Conservation (phyloP, 768 basidiomycete species). For the Sistotremastrum suecicum region DNA sequence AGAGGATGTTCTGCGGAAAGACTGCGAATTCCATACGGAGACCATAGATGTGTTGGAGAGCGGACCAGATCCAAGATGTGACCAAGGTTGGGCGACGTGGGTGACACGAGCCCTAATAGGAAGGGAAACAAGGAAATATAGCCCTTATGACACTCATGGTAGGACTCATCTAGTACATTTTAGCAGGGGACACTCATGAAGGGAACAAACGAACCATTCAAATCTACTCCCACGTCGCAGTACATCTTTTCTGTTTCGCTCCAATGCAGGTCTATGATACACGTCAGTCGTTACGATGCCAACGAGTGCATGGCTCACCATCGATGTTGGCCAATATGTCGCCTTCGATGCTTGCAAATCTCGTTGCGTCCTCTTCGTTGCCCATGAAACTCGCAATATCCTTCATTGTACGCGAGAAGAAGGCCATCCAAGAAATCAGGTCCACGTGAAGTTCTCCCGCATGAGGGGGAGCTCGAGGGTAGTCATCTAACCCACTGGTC, state of each 20-base stretch:
- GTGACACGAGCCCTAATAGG: slow-evolving; percentile 64
- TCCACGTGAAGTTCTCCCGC: slow-evolving; percentile 89
- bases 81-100: slow-evolving; percentile 67
- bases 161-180: slow-evolving; percentile 73
- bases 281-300: neutral
- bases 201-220: slow-evolving; percentile 44
- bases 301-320: slow-evolving; percentile 28
- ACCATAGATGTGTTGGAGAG: slow-evolving; percentile 84
- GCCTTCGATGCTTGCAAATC: slow-evolving; percentile 62
- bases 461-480: slow-evolving; percentile 81
- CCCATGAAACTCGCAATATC: slow-evolving; percentile 80
- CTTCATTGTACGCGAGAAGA: slow-evolving; percentile 88
- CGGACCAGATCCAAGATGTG: slow-evolving; percentile 67
- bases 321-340: slow-evolving; percentile 79
- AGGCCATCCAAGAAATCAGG: slow-evolving; percentile 91
- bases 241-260: slow-evolving; percentile 82
- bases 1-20: slow-evolving; percentile 79
- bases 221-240: slow-evolving; percentile 76
- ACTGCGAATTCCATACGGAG: slow-evolving; percentile 77
- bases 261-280: slow-evolving; percentile 74
- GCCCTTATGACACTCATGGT: slow-evolving; percentile 81
- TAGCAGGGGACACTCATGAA: slow-evolving; percentile 1
- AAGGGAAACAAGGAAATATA: slow-evolving; percentile 94
- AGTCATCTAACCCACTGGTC: slow-evolving; percentile 95
- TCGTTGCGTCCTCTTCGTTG: slow-evolving; percentile 69